Conservation (phyloP, 345 rosid genomes). For the Rhizophora apiculata region DNA sequence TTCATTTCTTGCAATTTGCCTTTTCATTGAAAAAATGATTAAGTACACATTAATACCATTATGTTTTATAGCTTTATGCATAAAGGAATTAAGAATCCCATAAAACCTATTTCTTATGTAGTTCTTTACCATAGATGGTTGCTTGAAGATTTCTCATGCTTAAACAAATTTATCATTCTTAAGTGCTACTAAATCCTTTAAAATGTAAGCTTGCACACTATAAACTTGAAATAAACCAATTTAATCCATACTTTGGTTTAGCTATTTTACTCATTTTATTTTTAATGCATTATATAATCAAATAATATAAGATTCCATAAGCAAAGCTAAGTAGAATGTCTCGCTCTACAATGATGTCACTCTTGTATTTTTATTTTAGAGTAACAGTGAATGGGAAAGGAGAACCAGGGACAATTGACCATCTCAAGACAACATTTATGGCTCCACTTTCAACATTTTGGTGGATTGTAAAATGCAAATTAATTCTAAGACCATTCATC, state of each 20-base stretch:
- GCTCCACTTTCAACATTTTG: slow-evolving; percentile 96
- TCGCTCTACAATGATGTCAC: slow-evolving; percentile 95
- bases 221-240: no score
- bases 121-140: no score
- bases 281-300: slow-evolving; percentile 76
- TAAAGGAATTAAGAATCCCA: no score
- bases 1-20: no score
- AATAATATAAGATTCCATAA: slow-evolving; percentile 77
- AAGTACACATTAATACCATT: no score
- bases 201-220: no score
- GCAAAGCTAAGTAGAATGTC: slow-evolving; percentile 91
- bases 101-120: no score
- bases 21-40: no score
- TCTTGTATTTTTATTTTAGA: slow-evolving; percentile 81
- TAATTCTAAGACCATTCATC: slow-evolving; percentile 92
- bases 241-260: slow-evolving; percentile 48
- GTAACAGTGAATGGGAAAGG: slow-evolving; percentile 87
- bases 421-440: slow-evolving; percentile 80
- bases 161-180: no score
- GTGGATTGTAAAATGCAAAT: slow-evolving; percentile 82
- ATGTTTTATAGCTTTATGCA: no score
- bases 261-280: slow-evolving; percentile 74
- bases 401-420: slow-evolving; percentile 94
- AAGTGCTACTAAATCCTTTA: no score
- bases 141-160: no score